A percentile compares a stretch with the other conserved stretches of the same genome.
Conservation (phyloP, 371 early-diverging fungal species). For the Mucor irregularis region DNA sequence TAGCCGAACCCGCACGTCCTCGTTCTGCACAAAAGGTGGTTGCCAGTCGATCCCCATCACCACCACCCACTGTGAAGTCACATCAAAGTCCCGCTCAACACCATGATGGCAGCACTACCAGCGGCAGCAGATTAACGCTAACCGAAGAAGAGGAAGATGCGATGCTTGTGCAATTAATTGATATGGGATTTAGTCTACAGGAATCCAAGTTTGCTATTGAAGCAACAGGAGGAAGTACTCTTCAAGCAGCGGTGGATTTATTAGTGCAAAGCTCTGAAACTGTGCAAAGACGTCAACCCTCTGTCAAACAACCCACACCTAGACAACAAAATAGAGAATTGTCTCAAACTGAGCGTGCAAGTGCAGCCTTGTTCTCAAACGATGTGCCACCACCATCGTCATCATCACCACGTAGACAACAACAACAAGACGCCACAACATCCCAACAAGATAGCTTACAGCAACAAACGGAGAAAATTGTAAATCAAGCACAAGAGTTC, state of each 20-base stretch:
- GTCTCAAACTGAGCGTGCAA: slow-evolving; percentile 21
- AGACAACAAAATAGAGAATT: background rate
- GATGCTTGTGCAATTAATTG: slow-evolving; percentile 72
- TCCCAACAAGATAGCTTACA: slow-evolving; percentile 23
- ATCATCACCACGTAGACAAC: background rate
- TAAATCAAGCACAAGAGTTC: slow-evolving; percentile 69
- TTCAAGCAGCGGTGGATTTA: slow-evolving; percentile 65
- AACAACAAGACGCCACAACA: too few relatives aligned
- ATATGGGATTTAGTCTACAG: slow-evolving; percentile 75
- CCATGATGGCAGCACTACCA: too few relatives aligned
- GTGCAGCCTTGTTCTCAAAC: slow-evolving; percentile 14
- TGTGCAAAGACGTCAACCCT: background rate
- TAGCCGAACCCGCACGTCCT: slow-evolving; percentile 37
- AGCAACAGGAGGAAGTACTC: slow-evolving; percentile 51
- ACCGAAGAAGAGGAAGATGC: too few relatives aligned
- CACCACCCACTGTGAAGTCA: too few relatives aligned
- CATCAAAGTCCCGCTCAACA: too few relatives aligned
- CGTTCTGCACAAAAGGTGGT: too few relatives aligned
- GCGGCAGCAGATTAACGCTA: too few relatives aligned
- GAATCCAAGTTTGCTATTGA: slow-evolving; percentile 66
- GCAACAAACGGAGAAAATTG: slow-evolving; percentile 62
- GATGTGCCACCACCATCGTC: slow-evolving; percentile 5
- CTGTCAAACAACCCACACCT: background rate
- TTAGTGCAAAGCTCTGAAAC: slow-evolving; percentile 53
- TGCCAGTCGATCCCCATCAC: too few relatives aligned